These are phyloP conservation scores for Tubosaeta sp. DNA, from an alignment of 768 basidiomycete genomes.

Conservation along the genomic window DNA sequence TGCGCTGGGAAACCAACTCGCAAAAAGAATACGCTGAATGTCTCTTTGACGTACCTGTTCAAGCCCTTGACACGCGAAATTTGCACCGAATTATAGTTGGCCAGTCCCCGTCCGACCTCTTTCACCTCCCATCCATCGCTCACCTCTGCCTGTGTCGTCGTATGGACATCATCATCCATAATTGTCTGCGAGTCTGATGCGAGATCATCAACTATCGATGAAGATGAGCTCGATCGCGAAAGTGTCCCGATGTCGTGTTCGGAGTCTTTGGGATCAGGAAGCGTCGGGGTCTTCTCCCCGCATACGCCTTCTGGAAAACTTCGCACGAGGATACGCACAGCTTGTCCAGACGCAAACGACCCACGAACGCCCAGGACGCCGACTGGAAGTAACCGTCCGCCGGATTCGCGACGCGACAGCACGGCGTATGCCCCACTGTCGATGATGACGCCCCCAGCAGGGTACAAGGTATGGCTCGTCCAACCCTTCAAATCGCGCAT, in stretches of 20 bases:
- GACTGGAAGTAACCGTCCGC: conserved; percentile 86
- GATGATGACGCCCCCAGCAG: conserved; percentile 84
- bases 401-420: conserved; percentile 79
- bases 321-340: conserved; percentile 75
- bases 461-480: conserved; percentile 93
- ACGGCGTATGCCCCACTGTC: conserved; percentile 87
- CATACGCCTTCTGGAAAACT: conserved; percentile 26
- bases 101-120: conserved; percentile 91
- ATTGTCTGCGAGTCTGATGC: conserved; percentile 19
- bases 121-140: conserved; percentile 64
- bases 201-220: conserved; percentile 28
- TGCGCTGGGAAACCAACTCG: conserved; percentile 47
- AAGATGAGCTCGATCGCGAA: conserved; percentile 37
- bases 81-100: conserved; percentile 94
- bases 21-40: neutral
- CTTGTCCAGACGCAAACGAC: conserved; percentile 90
- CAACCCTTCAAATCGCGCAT: conserved; percentile 88
- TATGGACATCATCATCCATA: conserved; percentile 31
- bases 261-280: conserved; percentile 15
- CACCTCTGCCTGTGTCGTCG: conserved; percentile 32
- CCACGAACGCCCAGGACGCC: conserved; percentile 88
- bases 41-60: conserved; percentile 65
- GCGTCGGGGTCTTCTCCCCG: conserved; percentile 26
- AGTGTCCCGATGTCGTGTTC: conserved; percentile 31
- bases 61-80: conserved; percentile 83